These are phyloP conservation scores for Cyclotella baltica DNA, from an alignment of 108 stramenopile genomes.

Conservation along the genomic window DNA sequence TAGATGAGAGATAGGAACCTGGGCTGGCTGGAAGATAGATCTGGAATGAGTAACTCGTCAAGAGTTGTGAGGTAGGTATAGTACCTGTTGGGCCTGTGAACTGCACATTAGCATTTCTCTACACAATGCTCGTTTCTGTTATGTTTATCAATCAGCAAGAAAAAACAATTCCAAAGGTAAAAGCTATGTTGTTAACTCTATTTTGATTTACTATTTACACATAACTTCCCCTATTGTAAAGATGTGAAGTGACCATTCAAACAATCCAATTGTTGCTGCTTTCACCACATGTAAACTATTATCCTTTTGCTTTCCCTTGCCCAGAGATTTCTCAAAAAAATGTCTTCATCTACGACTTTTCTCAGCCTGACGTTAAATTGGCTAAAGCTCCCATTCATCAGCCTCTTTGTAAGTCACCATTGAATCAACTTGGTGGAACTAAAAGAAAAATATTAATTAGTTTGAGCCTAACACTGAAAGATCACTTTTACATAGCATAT, in stretches of 20 bases:
- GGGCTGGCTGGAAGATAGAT: too few relatives aligned
- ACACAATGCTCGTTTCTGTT: neutral
- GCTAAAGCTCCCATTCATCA: conserved; percentile 89
- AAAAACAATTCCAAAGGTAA: too few relatives aligned
- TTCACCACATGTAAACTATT: too few relatives aligned
- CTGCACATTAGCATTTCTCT: too few relatives aligned
- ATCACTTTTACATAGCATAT: conserved; percentile 1
- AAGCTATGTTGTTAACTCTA: too few relatives aligned
- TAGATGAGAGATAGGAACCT: too few relatives aligned
- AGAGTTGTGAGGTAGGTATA: too few relatives aligned
- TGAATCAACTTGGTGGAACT: conserved; percentile 92
- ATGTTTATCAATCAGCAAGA: too few relatives aligned
- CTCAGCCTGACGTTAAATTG: neutral
- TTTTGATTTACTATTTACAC: too few relatives aligned
- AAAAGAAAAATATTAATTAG: neutral
- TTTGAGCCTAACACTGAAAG: neutral
- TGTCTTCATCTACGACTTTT: neutral
- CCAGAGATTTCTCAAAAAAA: neutral
- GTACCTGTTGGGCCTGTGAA: too few relatives aligned
- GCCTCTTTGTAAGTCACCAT: conserved; percentile 92
- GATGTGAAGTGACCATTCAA: neutral
- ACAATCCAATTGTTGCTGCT: neutral
- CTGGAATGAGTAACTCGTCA: too few relatives aligned
- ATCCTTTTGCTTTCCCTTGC: neutral
- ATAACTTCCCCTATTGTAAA: neutral